These are phyloP conservation scores for Epichloe brachyelytri DNA, from an alignment of 2,329 filamentous ascomycete species.

Conservation along the genomic window DNA sequence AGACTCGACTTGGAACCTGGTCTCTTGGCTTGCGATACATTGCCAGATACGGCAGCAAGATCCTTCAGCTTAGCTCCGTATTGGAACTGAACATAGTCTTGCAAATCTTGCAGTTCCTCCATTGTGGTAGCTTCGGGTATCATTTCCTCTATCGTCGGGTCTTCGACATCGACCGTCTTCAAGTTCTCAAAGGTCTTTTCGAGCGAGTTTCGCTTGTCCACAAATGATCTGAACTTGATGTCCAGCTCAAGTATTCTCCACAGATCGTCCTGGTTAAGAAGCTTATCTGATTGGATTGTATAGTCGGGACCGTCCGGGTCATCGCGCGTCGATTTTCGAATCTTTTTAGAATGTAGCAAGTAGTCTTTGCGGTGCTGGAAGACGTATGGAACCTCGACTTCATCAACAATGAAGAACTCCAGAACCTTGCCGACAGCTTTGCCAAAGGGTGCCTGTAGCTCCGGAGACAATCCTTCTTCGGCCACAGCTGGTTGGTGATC, in stretches of 20 bases:
- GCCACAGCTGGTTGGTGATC: conserved; percentile 83
- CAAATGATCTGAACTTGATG: conserved; percentile 83
- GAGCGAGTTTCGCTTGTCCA: conserved; percentile 82
- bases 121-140: conserved; percentile 69
- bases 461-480: conserved; percentile 64
- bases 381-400: conserved; percentile 93
- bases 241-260: conserved; percentile 94
- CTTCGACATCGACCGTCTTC: conserved; percentile 49
- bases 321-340: conserved; percentile 44
- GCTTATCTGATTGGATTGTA: conserved; percentile 68
- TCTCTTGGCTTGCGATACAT: conserved; percentile 57
- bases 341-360: conserved; percentile 75
- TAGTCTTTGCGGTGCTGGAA: conserved; percentile 98
- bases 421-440: conserved; percentile 84
- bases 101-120: conserved; percentile 91
- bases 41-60: conserved; percentile 49
- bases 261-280: conserved; percentile 82
- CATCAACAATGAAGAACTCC: conserved; percentile 88
- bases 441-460: conserved; percentile 71
- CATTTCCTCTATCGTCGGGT: conserved; percentile 70
- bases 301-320: conserved; percentile 62
- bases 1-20: conserved; percentile 71
- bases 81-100: conserved; percentile 93
- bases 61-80: conserved; percentile 79
- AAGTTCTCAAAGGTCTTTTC: conserved; percentile 67